Evolutionary conservation across 2,329 filamentous ascomycete genomes (phyloP).

Genomic region (Calycina marina): DNA sequence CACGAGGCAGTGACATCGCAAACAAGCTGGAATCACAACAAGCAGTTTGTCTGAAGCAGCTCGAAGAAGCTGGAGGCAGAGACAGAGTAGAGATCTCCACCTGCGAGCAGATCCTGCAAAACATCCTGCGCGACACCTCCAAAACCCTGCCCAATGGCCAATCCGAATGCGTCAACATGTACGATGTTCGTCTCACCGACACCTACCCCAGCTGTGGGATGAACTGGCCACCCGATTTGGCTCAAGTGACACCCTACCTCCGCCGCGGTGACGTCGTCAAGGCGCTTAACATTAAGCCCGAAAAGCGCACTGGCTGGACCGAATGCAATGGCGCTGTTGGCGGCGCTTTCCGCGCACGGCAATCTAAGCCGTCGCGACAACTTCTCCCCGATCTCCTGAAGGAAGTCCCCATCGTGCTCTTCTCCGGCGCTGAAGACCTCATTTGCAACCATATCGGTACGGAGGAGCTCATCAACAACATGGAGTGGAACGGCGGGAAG

Average conservation of each 20-base stretch:
- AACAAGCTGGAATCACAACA: constrained; percentile 55
- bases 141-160: constrained; percentile 36
- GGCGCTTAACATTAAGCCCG: constrained; percentile 69
- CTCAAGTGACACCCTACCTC: constrained; percentile 66
- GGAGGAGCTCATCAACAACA: constrained; percentile 75
- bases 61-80: constrained; percentile 42
- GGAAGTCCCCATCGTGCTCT: constrained; percentile 67
- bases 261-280: constrained; percentile 62
- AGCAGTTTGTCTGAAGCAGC: constrained; percentile 46
- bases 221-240: constrained; percentile 92
- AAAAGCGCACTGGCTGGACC: constrained; percentile 77
- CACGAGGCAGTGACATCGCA: constrained; percentile 48
- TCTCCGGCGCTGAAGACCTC: constrained; percentile 84
- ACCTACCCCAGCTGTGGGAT: constrained; percentile 76
- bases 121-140: constrained; percentile 53
- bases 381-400: constrained; percentile 67
- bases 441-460: constrained; percentile 98
- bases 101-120: constrained; percentile 67
- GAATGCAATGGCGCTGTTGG: constrained; percentile 79
- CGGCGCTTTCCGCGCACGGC: constrained; percentile 49
- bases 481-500: constrained; percentile 82
- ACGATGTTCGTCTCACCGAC: constrained; percentile 81
- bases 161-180: constrained; percentile 76
- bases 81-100: constrained; percentile 49
- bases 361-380: constrained; percentile 58